These are phyloP conservation scores for Ascochyta koolunga DNA, from an alignment of 2,329 filamentous ascomycete genomes.

Conservation along the genomic window DNA sequence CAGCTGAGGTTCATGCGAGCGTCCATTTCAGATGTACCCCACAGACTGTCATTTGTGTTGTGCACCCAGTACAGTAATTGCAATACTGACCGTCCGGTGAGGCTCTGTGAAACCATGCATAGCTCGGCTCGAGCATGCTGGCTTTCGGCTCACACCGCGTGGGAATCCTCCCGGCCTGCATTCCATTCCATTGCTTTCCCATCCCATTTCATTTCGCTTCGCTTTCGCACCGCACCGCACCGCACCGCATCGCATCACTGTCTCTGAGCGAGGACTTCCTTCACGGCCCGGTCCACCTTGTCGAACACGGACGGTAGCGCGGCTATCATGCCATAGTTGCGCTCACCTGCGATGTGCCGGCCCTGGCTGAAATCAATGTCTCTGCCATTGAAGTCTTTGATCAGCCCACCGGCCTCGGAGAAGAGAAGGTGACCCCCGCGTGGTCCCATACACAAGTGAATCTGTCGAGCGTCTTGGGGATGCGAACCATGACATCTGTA, in stretches of 20 bases:
- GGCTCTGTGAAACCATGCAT: slow-evolving; percentile 18
- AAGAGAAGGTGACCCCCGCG: slow-evolving; percentile 60
- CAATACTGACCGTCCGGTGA: slow-evolving; percentile 26
- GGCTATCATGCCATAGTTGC: slow-evolving; percentile 46
- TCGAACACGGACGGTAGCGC: slow-evolving; percentile 36
- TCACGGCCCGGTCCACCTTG: slow-evolving; percentile 34
- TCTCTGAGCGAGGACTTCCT: slow-evolving; percentile 30
- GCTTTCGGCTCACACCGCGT: slow-evolving; percentile 25
- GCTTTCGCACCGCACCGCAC: no score
- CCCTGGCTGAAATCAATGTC: slow-evolving; percentile 54
- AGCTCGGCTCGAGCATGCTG: slow-evolving; percentile 13
- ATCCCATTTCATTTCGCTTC: background rate
- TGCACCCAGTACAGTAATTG: background rate
- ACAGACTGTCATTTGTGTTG: slow-evolving; percentile 26
- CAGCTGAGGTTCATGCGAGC: slow-evolving; percentile 29
- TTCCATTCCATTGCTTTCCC: slow-evolving; percentile 6
- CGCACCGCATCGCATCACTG: slow-evolving; percentile 8
- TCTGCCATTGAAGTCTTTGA: slow-evolving; percentile 59
- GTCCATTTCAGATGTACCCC: slow-evolving; percentile 26
- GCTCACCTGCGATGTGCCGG: slow-evolving; percentile 39
- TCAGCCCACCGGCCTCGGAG: slow-evolving; percentile 57
- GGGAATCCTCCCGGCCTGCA: slow-evolving; percentile 13
- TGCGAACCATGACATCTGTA: slow-evolving; percentile 57
- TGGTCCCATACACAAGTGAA: slow-evolving; percentile 63
- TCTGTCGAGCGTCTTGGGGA: slow-evolving; percentile 52